Percentiles rank a stretch among this genome's conserved stretches.
Conservation (phyloP, 495 filamentous ascomycete species). For the Daldinia vernicosa region DNA sequence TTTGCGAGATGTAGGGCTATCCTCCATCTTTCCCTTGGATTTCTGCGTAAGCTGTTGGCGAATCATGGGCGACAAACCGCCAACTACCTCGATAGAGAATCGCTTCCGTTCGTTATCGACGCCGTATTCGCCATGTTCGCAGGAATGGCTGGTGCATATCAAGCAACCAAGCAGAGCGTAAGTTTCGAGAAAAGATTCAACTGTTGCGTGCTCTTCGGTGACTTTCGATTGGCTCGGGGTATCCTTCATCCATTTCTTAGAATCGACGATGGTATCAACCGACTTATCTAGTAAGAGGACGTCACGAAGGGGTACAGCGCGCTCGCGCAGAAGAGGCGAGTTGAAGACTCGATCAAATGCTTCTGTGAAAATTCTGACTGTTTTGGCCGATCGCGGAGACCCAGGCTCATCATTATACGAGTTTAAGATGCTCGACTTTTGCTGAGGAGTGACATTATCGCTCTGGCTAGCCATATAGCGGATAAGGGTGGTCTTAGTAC, state of each 20-base stretch:
- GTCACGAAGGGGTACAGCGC: conserved; percentile 51
- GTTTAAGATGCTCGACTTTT: conserved; percentile 53
- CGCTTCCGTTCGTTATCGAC: conserved; percentile 55
- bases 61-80: conserved; percentile 41
- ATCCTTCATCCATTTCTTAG: conserved; percentile 56
- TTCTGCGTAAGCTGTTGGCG: conserved; percentile 39
- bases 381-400: conserved; percentile 48
- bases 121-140: conserved; percentile 61
- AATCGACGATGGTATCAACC: conserved; percentile 55
- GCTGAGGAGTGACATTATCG: conserved; percentile 56
- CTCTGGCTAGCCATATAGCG: conserved; percentile 54
- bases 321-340: conserved; percentile 33
- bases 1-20: conserved; percentile 17
- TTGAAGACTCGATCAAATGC: conserved; percentile 58
- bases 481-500: conserved; percentile 55
- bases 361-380: conserved; percentile 52
- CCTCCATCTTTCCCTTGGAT: conserved; percentile 19
- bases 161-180: conserved; percentile 57
- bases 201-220: conserved; percentile 37
- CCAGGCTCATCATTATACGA: conserved; percentile 47
- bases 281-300: conserved; percentile 56
- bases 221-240: conserved; percentile 48
- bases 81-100: conserved; percentile 52
- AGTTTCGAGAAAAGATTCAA: conserved; percentile 53
- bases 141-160: conserved; percentile 59